These are phyloP conservation scores for Penicillium daleae DNA, from an alignment of 495 filamentous ascomycete species.

Conservation along the genomic window DNA sequence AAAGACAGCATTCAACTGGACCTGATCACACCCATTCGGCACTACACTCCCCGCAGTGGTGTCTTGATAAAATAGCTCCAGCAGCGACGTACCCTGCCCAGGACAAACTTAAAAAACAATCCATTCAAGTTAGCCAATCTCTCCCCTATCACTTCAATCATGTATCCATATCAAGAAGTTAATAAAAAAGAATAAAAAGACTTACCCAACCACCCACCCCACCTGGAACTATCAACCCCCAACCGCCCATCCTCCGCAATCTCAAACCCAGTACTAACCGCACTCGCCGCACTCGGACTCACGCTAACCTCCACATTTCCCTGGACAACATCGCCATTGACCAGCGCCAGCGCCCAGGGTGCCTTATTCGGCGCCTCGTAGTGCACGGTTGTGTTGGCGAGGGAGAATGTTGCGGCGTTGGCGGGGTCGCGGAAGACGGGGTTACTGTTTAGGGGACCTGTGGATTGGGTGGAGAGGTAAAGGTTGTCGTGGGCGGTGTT, in stretches of 20 bases:
- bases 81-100: not conserved
- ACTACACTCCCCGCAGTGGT: slow-evolving; percentile 2
- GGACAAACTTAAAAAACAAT: slow-evolving; percentile 11
- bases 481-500: slow-evolving; percentile 20
- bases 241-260: slow-evolving; percentile 30
- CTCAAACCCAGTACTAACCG: slow-evolving; percentile 27
- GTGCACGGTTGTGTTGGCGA: slow-evolving; percentile 22
- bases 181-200: too few species aligned
- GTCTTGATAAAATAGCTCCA: slow-evolving; percentile 13
- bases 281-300: slow-evolving; percentile 22
- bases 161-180: too few species aligned
- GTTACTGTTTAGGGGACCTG: slow-evolving; percentile 25
- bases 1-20: slow-evolving; percentile 9
- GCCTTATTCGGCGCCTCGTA: slow-evolving; percentile 17
- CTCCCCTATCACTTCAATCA: not conserved
- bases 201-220: slow-evolving; percentile 47
- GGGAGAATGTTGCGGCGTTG: slow-evolving; percentile 22
- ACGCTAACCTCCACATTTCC: slow-evolving; percentile 28
- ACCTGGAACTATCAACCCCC: slow-evolving; percentile 23
- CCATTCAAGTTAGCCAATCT: not conserved
- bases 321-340: slow-evolving; percentile 16
- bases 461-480: slow-evolving; percentile 22
- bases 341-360: slow-evolving; percentile 26
- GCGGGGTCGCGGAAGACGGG: slow-evolving; percentile 22
- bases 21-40: slow-evolving; percentile 12